phyloP scores from a whole-genome alignment of 108 stramenopile species.

The Parietichytrium sp. region DNA sequence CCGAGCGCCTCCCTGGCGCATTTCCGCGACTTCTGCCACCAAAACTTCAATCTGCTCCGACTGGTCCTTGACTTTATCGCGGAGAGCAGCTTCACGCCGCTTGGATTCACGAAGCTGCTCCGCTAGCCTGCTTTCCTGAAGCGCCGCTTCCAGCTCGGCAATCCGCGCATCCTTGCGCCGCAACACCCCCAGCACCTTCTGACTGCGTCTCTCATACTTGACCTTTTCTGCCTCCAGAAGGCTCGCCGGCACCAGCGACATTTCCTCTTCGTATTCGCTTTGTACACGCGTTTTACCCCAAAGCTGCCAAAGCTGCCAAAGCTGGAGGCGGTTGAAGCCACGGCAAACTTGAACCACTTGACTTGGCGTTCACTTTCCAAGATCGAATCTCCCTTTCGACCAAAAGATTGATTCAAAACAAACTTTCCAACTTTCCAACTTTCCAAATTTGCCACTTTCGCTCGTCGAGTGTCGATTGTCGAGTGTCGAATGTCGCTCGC shows the following conservation, averaged over 20 bases:
- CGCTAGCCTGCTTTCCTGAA: not conserved
- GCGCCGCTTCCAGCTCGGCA: not conserved
- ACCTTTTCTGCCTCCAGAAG: not conserved
- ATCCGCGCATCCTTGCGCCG: not conserved
- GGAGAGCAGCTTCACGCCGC: not conserved
- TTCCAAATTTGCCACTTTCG: no score
- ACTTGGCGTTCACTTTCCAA: no score
- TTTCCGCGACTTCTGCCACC: not conserved
- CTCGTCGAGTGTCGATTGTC: no score
- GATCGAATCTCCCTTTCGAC: no score
- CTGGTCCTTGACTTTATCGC: conserved; percentile 19
- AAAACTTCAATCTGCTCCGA: conserved; percentile 13
- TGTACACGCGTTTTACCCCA: no score
- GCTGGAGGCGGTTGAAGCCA: no score
- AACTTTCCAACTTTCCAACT: no score
- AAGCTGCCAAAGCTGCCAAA: no score
- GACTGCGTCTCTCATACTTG: conserved; percentile 20
- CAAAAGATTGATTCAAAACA: no score
- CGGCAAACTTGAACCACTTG: no score
- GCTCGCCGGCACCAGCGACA: not conserved
- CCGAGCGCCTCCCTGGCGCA: not conserved
- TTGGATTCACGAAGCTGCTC: not conserved
- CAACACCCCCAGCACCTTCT: conserved; percentile 9
- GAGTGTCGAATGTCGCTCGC: no score
- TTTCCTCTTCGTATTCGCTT: no score